Evolutionary conservation across 345 rosid genomes (phyloP).

Genomic region (Boechera stricta): DNA sequence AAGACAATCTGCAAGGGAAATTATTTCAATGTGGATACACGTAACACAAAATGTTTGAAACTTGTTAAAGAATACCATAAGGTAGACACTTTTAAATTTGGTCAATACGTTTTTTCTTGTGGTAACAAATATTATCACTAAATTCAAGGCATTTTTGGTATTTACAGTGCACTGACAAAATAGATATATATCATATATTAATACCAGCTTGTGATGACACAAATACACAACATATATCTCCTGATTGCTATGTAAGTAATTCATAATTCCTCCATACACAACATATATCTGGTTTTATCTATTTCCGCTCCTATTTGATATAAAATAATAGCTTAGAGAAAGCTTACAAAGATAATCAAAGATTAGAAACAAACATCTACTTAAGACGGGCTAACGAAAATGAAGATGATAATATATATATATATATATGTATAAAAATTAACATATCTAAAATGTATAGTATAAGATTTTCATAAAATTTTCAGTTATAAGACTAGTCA

Average conservation of each 20-base stretch:
- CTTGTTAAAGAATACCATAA: neutral
- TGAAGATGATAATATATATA: no score
- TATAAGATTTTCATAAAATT: no score
- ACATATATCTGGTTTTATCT: no score
- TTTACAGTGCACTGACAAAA: constrained; percentile 9
- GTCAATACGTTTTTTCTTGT: neutral
- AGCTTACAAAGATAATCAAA: no score
- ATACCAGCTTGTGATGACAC: neutral
- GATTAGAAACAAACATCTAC: no score
- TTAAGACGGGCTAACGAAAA: no score
- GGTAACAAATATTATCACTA: no score
- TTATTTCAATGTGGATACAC: neutral
- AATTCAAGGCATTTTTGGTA: neutral
- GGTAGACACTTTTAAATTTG: neutral
- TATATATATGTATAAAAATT: no score
- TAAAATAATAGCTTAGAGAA: neutral
- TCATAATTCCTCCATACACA: no score
- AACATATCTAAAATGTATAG: no score
- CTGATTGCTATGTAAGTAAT: constrained; percentile 32
- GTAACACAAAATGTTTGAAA: neutral
- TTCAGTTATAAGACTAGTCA: no score
- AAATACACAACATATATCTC: neutral
- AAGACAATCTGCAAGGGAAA: neutral
- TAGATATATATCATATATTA: constrained; percentile 2
- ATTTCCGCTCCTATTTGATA: neutral